phyloP scores from a whole-genome alignment of 306 rosid genomes.

The Acacia acuminata region DNA sequence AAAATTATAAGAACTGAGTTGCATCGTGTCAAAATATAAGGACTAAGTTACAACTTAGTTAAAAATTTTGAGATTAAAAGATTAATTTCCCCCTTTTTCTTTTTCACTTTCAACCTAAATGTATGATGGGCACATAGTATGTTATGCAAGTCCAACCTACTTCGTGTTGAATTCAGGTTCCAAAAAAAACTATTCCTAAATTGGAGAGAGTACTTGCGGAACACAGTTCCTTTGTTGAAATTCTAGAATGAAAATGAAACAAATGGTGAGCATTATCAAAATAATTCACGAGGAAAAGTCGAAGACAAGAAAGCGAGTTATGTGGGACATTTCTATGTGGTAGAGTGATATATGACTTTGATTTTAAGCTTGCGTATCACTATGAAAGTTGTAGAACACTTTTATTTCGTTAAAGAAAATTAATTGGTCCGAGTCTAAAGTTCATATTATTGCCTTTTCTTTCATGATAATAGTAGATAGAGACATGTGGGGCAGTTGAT shows the following conservation, averaged over 20 bases:
- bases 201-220: too few species aligned
- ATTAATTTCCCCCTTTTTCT: too few species aligned
- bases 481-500: background rate
- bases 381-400: background rate
- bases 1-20: too few species aligned
- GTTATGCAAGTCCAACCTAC: constrained; percentile 2
- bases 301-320: constrained; percentile 10
- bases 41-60: too few species aligned
- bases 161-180: background rate
- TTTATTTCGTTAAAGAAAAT: background rate
- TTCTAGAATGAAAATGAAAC: background rate
- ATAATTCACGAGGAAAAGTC: constrained; percentile 19
- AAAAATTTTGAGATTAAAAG: too few species aligned
- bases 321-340: constrained; percentile 31
- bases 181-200: too few species aligned
- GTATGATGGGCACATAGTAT: background rate
- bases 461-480: background rate
- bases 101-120: background rate
- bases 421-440: background rate
- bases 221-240: background rate
- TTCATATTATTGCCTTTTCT: background rate
- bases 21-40: rapidly evolving
- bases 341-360: constrained; percentile 8
- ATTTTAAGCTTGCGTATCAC: background rate
- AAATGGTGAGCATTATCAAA: constrained; percentile 8